A percentile compares a stretch with the other conserved stretches of the same genome.
Conservation (phyloP, 495 filamentous ascomycete genomes). For the Trichoderma virens region DNA sequence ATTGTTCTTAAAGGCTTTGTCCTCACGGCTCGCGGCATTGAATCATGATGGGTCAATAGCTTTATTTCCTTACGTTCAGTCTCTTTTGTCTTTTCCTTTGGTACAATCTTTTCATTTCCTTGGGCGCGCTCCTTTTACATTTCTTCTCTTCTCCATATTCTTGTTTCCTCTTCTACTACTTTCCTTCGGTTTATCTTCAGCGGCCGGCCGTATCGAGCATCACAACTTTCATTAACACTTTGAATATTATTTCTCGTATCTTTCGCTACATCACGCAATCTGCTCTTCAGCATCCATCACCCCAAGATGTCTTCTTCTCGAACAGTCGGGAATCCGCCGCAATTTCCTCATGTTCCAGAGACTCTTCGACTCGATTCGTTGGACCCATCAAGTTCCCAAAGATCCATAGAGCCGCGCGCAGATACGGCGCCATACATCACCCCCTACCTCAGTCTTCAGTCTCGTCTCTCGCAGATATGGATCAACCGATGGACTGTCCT, state of each 20-base stretch:
- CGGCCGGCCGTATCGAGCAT: background rate
- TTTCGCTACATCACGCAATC: background rate
- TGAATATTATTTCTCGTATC: background rate
- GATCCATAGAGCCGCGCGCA: constrained; percentile 5
- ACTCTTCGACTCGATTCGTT: background rate
- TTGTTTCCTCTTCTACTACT: background rate
- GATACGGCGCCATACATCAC: constrained; percentile 48
- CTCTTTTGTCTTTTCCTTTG: background rate
- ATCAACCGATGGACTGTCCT: constrained; percentile 96
- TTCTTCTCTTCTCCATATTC: background rate
- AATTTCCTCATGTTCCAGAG: background rate
- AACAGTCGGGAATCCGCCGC: background rate
- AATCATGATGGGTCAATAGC: background rate
- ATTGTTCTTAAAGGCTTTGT: background rate
- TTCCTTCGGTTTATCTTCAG: background rate
- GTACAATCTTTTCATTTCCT: background rate
- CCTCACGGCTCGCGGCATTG: background rate
- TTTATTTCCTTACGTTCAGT: background rate
- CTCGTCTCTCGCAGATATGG: constrained; percentile 89
- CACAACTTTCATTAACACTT: background rate
- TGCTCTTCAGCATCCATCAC: background rate
- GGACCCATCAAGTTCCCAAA: background rate
- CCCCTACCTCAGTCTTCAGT: constrained; percentile 84
- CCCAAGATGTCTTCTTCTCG: background rate
- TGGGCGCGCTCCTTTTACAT: background rate